Base-by-base conservation (phyloP, 2,329 filamentous ascomycete genomes). In the Cladophialophora bantiana region DNA sequence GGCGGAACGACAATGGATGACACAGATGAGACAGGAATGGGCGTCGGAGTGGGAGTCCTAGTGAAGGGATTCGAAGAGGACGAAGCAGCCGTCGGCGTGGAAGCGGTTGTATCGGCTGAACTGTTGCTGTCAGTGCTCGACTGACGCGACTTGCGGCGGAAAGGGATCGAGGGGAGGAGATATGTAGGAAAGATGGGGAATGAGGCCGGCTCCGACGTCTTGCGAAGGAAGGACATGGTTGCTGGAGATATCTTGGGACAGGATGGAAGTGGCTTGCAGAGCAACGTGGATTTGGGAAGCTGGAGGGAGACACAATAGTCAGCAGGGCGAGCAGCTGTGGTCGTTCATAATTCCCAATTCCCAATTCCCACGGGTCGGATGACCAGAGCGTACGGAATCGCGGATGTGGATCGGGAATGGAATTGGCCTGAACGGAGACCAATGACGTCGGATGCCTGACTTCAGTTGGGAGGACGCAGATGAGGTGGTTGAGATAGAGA, bases 141-240 rank as follows among this genome's bases (percentile, higher is more conserved):
- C 68, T 80, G 78, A 65, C 81, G 79, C 12, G 68, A 70, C 60
- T 70, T 71, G 69, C 69, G 70, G 42, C 81, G 81, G 74, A 85
- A 84, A 12, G 82, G 78, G 4, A 81, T 74, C 13, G 83, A 79
- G 7, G 82, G 82, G 62, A 84, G 76, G 53, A 86, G 78, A 71
- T 84, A 86, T 45, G 80, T 81, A 15, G 84, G 83, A 75, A 86
- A 85, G 69, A 82, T 70, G 13, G 78, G 70, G 38, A 78, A 72
- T 32, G 78, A 74, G 35, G 70, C 18, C 38, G 60, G 42, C 36
- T 72, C 69, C 36, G 71, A 68, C 50, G 40, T 20, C 59, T 69
- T 71, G 62, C 70, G 71, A 15, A 70, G 67, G 45, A 72, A 72
- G 13, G 71, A 70, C 69, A 72, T 73, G 36, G 31, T 66, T 31